These are phyloP conservation scores for Paramecium sexaurelia DNA, from an alignment of 73 alveolate species.

Conservation along the genomic window DNA sequence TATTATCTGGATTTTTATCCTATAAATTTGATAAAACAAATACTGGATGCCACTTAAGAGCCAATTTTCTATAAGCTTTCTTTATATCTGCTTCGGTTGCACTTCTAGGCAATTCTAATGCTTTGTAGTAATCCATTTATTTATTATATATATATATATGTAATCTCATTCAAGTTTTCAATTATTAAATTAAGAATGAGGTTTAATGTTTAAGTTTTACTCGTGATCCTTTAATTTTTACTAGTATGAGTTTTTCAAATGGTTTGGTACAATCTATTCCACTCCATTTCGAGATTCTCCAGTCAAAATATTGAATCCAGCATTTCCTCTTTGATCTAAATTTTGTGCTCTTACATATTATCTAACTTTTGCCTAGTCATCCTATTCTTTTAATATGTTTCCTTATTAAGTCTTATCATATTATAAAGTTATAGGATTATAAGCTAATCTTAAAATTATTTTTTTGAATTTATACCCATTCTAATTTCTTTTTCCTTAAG, in stretches of 20 bases:
- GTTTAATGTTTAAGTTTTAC: background rate
- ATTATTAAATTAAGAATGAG: background rate
- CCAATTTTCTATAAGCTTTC: conserved; percentile 95
- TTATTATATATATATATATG: background rate
- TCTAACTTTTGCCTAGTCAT: conserved; percentile 48
- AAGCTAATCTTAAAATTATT: background rate
- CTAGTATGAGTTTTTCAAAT: background rate
- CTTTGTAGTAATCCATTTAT: conserved; percentile 25
- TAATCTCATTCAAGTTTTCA: background rate
- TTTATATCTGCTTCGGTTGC: conserved; percentile 91
- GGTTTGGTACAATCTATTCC: conserved; percentile 2
- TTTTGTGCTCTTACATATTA: conserved; percentile 15
- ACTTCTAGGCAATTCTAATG: conserved; percentile 10
- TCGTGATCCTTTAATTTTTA: background rate
- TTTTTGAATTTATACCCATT: background rate
- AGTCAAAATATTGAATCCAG: conserved; percentile 41
- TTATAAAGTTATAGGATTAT: conserved; percentile 57
- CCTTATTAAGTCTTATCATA: conserved; percentile 57
- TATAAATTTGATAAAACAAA: background rate
- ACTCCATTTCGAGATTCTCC: conserved; percentile 56
- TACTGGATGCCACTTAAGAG: conserved; percentile 97
- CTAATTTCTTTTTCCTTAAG: conserved; percentile 11
- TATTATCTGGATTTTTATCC: conserved; percentile 94
- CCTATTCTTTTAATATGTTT: conserved; percentile 7
- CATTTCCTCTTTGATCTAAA: conserved; percentile 33